Evolutionary conservation across 306 rosid species (phyloP).

Genomic region (Dalbergia cultrata): DNA sequence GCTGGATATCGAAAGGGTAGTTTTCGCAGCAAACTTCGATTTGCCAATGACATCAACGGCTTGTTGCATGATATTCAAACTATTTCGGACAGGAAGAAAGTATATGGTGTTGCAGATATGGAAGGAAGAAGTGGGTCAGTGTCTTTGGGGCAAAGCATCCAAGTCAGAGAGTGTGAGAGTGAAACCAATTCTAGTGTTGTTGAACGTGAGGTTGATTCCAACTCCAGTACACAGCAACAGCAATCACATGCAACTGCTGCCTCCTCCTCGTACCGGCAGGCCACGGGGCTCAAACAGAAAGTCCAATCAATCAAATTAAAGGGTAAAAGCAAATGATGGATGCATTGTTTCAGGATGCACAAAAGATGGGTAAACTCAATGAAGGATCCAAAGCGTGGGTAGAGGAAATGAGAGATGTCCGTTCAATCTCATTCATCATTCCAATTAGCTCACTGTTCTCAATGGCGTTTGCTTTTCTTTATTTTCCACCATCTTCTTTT

Average conservation of each 20-base stretch:
- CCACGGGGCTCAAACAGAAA: slow-evolving; percentile 9
- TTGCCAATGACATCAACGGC: not conserved
- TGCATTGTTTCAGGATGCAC: slow-evolving; percentile 29
- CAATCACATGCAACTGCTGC: not conserved
- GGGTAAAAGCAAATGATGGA: slow-evolving; percentile 33
- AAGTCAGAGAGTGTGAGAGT: not conserved
- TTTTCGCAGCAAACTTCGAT: not conserved
- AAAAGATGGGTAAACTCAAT: slow-evolving; percentile 18
- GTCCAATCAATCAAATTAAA: slow-evolving; percentile 10
- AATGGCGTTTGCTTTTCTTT: too few species aligned
- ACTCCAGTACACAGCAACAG: not conserved
- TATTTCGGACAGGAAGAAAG: slow-evolving; percentile 13
- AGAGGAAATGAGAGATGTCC: not conserved
- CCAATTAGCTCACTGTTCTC: too few species aligned
- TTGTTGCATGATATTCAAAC: slow-evolving; percentile 9
- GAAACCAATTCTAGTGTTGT: not conserved
- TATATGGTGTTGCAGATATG: slow-evolving; percentile 34
- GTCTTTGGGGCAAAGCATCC: not conserved
- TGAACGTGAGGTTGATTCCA: not conserved
- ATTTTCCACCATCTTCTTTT: too few species aligned
- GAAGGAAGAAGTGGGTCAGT: not conserved
- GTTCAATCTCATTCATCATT: too few species aligned
- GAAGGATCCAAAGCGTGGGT: slow-evolving; percentile 30
- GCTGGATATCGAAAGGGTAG: not conserved
- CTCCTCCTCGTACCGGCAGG: not conserved